Percentiles rank a stretch among this genome's conserved stretches.
phyloP scores from a whole-genome alignment of 345 rosid species.

The Triadica sebifera region DNA sequence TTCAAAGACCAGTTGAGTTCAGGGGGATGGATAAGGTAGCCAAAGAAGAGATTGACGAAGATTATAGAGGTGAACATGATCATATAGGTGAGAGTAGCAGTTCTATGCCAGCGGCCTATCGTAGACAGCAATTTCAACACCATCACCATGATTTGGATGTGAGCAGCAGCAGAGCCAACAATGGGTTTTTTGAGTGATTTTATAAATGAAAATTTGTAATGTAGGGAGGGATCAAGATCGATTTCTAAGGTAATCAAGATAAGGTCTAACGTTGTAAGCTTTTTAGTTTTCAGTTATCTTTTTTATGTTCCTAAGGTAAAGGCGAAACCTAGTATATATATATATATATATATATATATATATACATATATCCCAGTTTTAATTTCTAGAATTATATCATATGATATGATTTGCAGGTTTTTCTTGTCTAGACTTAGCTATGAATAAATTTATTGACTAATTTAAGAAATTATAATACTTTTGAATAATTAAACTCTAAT shows the following conservation, averaged over 20 bases:
- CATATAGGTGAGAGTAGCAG: slow-evolving; percentile 44
- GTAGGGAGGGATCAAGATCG: background rate
- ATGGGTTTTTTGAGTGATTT: slow-evolving; percentile 16
- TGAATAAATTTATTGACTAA: too few species aligned
- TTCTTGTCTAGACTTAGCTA: too few species aligned
- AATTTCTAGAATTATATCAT: background rate
- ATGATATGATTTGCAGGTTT: background rate
- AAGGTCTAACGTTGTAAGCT: slow-evolving; percentile 10
- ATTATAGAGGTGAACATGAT: slow-evolving; percentile 5
- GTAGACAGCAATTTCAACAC: slow-evolving; percentile 33
- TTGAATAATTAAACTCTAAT: too few species aligned
- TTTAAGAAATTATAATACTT: too few species aligned
- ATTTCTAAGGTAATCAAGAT: background rate
- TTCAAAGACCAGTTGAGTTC: slow-evolving; percentile 26
- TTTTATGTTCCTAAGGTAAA: background rate
- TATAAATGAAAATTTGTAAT: too few species aligned
- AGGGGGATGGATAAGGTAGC: slow-evolving; percentile 32
- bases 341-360: too few species aligned
- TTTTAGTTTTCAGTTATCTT: slow-evolving; percentile 3
- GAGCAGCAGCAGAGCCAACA: slow-evolving; percentile 3
- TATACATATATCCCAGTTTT: background rate
- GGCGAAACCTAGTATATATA: slow-evolving; percentile 14
- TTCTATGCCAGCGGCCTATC: slow-evolving; percentile 37
- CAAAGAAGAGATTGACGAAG: slow-evolving; percentile 51
- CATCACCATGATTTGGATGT: slow-evolving; percentile 36